Evolutionary conservation across 441 rosid genomes (phyloP), one percentile per base, ranked within the genome.

Genomic region (Omphalea diandra): DNA sequence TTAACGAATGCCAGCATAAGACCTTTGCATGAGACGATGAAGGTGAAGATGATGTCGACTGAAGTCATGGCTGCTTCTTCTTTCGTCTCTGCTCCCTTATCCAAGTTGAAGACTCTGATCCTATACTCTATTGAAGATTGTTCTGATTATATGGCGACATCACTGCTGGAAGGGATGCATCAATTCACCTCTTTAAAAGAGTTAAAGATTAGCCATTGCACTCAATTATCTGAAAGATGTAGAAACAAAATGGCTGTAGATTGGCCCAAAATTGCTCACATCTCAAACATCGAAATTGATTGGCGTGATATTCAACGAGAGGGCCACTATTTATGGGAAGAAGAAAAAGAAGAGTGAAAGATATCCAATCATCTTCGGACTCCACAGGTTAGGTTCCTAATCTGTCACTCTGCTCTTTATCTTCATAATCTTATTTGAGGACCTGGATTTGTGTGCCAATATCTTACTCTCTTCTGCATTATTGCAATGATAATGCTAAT

Each of bases 21-120:
- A 8, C 46, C 74, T 31, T 36, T 74, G n/a, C 64, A 38, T 12
- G 32, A 50, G 49, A 65, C 63, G n/a, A 35, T 47, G 18, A 47
- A 14, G 52, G n/a, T 17, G 52, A n/a, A n/a, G n/a, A n/a, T n/a
- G n/a, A n/a, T n/a, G n/a, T n/a, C n/a, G n/a, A 47, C 5, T 7
- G n/a, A 6, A 7, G 49, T 11, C 12, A 4, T 2, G 49, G 2
- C 49, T 1, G 12, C 49, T 12, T 12, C 49, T 44, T 44, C 49
- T 44, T 44, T 11, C n/a, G n/a, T 2, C 22, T 17, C 9, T 18
- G 52, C n/a, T n/a, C 4, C 22, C 0, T 2, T n/a, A 15, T 17
- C 20, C 1, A n/a, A n/a, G 1, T 17, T 47, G 0, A 47, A 47
- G n/a, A 22, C 2, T 1, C n/a, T 47, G 2, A 12, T 17, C 49